Conservation (phyloP, 306 rosid species). For the Myrica gale region DNA sequence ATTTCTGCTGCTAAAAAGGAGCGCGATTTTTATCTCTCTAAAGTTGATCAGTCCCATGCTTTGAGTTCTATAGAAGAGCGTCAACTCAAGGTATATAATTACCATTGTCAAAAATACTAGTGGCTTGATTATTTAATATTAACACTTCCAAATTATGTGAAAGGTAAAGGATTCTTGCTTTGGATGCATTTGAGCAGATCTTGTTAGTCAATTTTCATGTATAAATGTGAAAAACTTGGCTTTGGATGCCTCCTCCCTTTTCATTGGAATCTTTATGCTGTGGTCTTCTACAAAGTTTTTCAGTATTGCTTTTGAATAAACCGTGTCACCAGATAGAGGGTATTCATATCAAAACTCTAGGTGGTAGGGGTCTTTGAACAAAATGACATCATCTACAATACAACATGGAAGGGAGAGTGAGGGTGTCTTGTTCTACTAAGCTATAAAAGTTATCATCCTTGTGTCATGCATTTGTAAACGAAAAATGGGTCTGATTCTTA, state of each 20-base stretch:
- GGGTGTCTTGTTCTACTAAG: neutral
- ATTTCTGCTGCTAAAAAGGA: slow-evolving; percentile 87
- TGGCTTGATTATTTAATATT: neutral
- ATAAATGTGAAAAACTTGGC: neutral
- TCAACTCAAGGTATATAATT: slow-evolving; percentile 59
- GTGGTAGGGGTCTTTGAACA: neutral
- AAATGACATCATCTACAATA: neutral
- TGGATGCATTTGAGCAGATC: neutral
- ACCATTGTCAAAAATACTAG: slow-evolving; percentile 12
- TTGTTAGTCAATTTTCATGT: neutral
- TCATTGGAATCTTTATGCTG: too few relatives aligned
- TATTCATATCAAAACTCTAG: neutral
- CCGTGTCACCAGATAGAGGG: neutral
- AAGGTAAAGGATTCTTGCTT: neutral
- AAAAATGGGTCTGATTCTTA: neutral
- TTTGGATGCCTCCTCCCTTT: neutral
- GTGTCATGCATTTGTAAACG: neutral
- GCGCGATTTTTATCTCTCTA: slow-evolving; percentile 65
- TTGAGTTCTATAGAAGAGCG: slow-evolving; percentile 71
- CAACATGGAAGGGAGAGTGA: neutral
- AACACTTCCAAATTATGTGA: neutral
- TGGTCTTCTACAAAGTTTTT: neutral
- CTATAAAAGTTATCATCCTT: neutral
- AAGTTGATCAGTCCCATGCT: slow-evolving; percentile 72
- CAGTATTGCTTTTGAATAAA: neutral